phyloP scores from a whole-genome alignment of 2,329 filamentous ascomycete species.

The Monosporascus cannonballus region DNA sequence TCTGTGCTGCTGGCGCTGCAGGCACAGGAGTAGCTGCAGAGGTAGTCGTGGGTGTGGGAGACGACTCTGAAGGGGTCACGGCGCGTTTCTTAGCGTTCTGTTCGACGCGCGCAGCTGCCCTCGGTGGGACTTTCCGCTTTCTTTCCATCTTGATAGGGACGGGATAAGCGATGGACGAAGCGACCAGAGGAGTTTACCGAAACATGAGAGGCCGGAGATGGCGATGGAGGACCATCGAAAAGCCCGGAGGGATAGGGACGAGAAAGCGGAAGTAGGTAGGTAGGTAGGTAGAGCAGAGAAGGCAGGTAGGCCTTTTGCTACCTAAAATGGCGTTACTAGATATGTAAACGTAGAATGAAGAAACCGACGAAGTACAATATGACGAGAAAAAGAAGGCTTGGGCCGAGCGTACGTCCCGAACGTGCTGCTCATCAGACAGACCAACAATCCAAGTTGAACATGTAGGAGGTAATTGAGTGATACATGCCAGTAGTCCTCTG shows the following conservation, averaged over 20 bases:
- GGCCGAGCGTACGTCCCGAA: too few relatives aligned
- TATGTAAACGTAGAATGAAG: too few relatives aligned
- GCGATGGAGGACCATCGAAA: background rate
- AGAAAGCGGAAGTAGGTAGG: background rate
- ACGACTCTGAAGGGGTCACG: conserved; percentile 47
- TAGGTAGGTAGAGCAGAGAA: too few relatives aligned
- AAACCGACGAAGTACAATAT: too few relatives aligned
- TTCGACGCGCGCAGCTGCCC: conserved; percentile 55
- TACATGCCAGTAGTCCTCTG: too few relatives aligned
- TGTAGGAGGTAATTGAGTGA: too few relatives aligned
- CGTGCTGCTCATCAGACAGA: too few relatives aligned
- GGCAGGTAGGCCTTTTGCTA: too few relatives aligned
- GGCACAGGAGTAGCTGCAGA: conserved; percentile 28
- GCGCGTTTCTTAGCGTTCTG: conserved; percentile 55
- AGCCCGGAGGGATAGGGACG: background rate
- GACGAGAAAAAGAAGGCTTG: too few relatives aligned
- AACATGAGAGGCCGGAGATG: conserved; percentile 4
- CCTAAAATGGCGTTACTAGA: too few relatives aligned
- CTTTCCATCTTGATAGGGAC: conserved; percentile 47
- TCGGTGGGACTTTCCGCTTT: conserved; percentile 59
- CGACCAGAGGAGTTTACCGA: background rate
- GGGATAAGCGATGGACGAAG: background rate
- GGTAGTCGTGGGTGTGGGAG: conserved; percentile 45
- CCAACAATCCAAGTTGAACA: too few relatives aligned
- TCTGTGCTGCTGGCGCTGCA: conserved; percentile 15